Conservation (phyloP, 192 early-diverging fungal genomes). For the Backusella australiensis region DNA sequence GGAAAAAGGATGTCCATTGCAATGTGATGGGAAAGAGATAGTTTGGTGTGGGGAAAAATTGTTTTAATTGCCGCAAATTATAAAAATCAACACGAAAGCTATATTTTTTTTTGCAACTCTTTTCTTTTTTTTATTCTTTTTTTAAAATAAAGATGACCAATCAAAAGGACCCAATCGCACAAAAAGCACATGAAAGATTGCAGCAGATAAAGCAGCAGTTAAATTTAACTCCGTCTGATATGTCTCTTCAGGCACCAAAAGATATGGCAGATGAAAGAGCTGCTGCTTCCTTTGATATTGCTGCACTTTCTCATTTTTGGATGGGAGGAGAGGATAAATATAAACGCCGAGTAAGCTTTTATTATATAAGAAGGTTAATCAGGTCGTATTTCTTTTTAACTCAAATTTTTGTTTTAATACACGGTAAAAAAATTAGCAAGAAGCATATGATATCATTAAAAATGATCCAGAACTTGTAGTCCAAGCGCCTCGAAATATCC, state of each 20-base stretch:
- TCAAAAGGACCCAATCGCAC: constrained; percentile 19
- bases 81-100: neutral
- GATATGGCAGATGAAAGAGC: constrained; percentile 54
- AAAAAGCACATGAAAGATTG: constrained; percentile 16
- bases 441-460: constrained; percentile 48
- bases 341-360: constrained; percentile 36
- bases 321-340: constrained; percentile 47
- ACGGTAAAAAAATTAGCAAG: constrained; percentile 5
- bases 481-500: constrained; percentile 43
- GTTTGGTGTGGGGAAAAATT: neutral
- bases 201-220: constrained; percentile 26
- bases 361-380: neutral
- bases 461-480: constrained; percentile 52
- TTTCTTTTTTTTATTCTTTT: constrained; percentile 10
- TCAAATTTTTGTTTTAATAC: neutral
- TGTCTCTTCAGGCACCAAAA: constrained; percentile 29
- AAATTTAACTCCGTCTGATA: constrained; percentile 19
- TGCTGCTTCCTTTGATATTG: constrained; percentile 50
- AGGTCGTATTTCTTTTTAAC: neutral
- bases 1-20: neutral
- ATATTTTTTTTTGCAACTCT: neutral
- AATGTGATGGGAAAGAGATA: neutral
- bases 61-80: neutral
- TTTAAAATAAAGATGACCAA: neutral
- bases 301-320: constrained; percentile 45